Evolutionary conservation across 768 basidiomycete species (phyloP).

Genomic region (Kwoniella sp.): DNA sequence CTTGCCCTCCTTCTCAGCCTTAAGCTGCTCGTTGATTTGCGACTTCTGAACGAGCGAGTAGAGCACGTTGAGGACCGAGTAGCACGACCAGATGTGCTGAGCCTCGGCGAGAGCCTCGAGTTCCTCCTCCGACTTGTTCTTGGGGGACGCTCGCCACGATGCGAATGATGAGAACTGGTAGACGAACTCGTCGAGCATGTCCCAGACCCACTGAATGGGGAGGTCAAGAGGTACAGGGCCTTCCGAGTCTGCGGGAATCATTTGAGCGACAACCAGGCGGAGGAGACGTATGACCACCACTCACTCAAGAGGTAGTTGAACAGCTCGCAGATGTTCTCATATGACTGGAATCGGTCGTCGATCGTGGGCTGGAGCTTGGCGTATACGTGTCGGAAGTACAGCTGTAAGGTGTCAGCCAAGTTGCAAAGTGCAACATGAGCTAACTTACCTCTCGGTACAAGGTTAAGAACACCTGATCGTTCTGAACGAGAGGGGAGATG

Average conservation of each 20-base stretch:
- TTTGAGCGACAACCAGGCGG: too few species aligned
- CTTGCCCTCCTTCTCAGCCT: conserved; percentile 74
- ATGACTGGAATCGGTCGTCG: conserved; percentile 93
- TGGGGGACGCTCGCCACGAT: conserved; percentile 74
- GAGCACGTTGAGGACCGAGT: conserved; percentile 94
- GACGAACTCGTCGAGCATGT: conserved; percentile 57
- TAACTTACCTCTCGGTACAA: conserved; percentile 87
- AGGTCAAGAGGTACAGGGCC: conserved; percentile 88
- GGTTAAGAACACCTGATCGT: conserved; percentile 93
- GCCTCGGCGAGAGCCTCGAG: conserved; percentile 61
- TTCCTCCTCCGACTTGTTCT: conserved; percentile 81
- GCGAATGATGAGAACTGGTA: conserved; percentile 98
- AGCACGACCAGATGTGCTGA: conserved; percentile 86
- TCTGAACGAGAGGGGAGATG: conserved; percentile 88
- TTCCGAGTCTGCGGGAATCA: conserved; percentile 71
- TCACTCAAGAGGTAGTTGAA: conserved; percentile 94
- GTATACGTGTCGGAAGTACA: conserved; percentile 68
- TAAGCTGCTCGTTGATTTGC: conserved; percentile 86
- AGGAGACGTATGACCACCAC: conserved; percentile 39
- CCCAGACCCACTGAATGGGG: conserved; percentile 93
- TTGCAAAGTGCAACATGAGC: not conserved
- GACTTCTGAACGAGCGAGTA: conserved; percentile 99
- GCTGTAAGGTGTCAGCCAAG: conserved; percentile 11
- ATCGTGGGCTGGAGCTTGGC: conserved; percentile 90
- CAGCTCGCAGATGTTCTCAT: conserved; percentile 88